These are phyloP conservation scores for Catenaria anguillulae DNA, from an alignment of 371 early-diverging fungal species.

Conservation along the genomic window DNA sequence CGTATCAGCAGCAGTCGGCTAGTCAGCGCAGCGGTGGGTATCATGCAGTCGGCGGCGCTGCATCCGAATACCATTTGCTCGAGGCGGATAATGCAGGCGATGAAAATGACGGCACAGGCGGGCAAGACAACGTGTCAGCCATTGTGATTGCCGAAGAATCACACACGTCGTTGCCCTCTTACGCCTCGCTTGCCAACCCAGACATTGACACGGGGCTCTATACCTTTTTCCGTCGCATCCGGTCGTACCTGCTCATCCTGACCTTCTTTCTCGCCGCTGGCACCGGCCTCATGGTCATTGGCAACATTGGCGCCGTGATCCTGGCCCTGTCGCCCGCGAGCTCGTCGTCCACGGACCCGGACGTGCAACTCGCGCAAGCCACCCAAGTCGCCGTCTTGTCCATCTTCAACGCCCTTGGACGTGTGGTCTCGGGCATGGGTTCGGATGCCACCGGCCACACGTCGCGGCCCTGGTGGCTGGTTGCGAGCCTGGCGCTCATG, in stretches of 20 bases:
- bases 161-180: no score
- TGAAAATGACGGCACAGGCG: no score
- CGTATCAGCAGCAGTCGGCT: no score
- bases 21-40: no score
- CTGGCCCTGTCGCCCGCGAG: not conserved
- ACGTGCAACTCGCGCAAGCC: not conserved
- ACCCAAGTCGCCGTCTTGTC: conserved; percentile 2
- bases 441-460: not conserved
- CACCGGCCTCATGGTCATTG: not conserved
- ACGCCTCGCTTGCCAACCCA: no score
- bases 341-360: not conserved
- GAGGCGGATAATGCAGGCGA: no score
- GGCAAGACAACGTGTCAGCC: no score
- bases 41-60: no score
- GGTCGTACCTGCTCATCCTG: not conserved
- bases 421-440: not conserved
- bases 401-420: not conserved
- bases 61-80: no score
- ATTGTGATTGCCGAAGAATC: no score
- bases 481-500: not conserved
- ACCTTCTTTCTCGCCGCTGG: not conserved
- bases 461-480: conserved; percentile 1
- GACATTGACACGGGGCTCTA: no score
- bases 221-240: no score
- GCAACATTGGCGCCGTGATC: conserved; percentile 2